Percentiles rank a stretch among this genome's conserved stretches.
Evolutionary conservation across 441 rosid species (phyloP).

Genomic region (Gossypium gossypioides): DNA sequence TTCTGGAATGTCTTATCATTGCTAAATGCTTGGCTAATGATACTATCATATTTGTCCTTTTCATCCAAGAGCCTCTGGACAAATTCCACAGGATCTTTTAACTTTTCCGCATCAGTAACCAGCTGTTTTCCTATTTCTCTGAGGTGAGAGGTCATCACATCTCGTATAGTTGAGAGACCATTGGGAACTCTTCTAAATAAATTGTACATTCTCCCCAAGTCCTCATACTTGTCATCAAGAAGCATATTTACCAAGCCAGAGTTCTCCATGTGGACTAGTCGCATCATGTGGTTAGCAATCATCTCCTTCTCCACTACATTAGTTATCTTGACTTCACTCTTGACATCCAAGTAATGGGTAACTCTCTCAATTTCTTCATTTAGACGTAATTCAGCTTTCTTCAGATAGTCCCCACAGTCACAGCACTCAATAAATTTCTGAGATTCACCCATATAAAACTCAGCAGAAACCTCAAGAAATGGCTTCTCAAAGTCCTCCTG

Average conservation of each 20-base stretch:
- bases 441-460: slow-evolving; percentile 82
- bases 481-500: slow-evolving; percentile 94
- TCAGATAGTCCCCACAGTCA: slow-evolving; percentile 84
- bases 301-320: slow-evolving; percentile 91
- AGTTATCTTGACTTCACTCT: slow-evolving; percentile 82
- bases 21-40: slow-evolving; percentile 60
- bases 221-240: slow-evolving; percentile 78
- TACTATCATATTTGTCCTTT: slow-evolving; percentile 73
- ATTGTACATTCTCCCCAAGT: slow-evolving; percentile 84
- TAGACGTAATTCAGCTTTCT: slow-evolving; percentile 83
- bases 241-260: slow-evolving; percentile 92
- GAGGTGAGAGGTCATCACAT: slow-evolving; percentile 86
- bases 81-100: slow-evolving; percentile 91
- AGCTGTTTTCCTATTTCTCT: slow-evolving; percentile 88
- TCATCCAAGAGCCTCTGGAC: slow-evolving; percentile 88
- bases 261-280: slow-evolving; percentile 92
- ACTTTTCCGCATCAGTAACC: slow-evolving; percentile 82
- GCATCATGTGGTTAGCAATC: slow-evolving; percentile 91
- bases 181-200: slow-evolving; percentile 73
- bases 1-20: slow-evolving; percentile 92
- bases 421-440: slow-evolving; percentile 81
- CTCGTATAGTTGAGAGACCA: slow-evolving; percentile 68
- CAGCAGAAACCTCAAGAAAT: slow-evolving; percentile 79
- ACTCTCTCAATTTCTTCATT: slow-evolving; percentile 95
- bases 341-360: slow-evolving; percentile 73